Evolutionary conservation across 225 moss, liverwort and hornwort species (phyloP).

Genomic region (Neckera pumila): DNA sequence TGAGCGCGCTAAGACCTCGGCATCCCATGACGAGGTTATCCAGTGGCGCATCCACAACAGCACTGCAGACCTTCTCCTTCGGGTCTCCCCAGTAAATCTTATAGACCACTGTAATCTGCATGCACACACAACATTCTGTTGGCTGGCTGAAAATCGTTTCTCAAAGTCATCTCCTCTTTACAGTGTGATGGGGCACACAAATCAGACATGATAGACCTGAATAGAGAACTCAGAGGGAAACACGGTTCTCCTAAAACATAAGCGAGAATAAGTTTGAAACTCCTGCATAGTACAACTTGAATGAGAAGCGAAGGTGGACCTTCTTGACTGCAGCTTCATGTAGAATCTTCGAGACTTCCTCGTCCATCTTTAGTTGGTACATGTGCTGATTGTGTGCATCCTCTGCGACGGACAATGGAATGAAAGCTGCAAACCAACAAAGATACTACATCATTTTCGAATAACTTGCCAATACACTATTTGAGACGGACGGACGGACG

Average conservation of each 20-base stretch:
- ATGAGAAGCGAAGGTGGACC: conserved; percentile 12
- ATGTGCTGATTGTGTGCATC: neutral
- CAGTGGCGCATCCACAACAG: conserved; percentile 54
- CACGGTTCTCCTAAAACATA: neutral
- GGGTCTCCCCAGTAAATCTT: conserved; percentile 84
- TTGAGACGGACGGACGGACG: neutral
- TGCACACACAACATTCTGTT: neutral
- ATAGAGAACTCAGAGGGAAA: neutral
- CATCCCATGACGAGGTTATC: conserved; percentile 67
- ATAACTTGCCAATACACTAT: neutral
- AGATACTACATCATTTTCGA: neutral
- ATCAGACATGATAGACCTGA: neutral
- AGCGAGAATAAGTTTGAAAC: neutral
- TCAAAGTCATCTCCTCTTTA: neutral
- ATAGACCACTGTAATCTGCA: conserved; percentile 36
- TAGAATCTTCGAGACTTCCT: conserved; percentile 16
- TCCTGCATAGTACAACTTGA: neutral
- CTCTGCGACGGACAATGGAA: conserved; percentile 40
- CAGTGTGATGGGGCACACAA: neutral
- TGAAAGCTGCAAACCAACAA: conserved; percentile 37
- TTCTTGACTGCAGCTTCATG: conserved; percentile 31
- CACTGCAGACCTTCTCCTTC: conserved; percentile 39
- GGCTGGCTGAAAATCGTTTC: neutral
- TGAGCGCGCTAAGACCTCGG: conserved; percentile 58
- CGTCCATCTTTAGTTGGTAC: conserved; percentile 27